Percentiles rank a stretch among this genome's conserved stretches.
Evolutionary conservation across 73 alveolate genomes (phyloP).

Genomic region (Paramecium sexaurelia): DNA sequence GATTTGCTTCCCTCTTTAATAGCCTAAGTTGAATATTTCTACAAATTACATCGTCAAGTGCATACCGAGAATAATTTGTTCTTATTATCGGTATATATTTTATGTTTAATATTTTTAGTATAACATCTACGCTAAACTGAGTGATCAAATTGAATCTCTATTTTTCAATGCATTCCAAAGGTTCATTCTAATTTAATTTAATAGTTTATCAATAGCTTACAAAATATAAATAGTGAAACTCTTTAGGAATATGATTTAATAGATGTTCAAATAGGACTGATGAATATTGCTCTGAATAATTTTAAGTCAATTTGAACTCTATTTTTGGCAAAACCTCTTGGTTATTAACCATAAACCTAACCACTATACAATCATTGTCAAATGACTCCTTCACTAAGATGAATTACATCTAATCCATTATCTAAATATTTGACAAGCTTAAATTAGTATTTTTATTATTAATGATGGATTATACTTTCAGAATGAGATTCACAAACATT

Average conservation of each 20-base stretch:
- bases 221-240: neutral
- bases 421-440: neutral
- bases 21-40: neutral
- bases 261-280: neutral
- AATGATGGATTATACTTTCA: neutral
- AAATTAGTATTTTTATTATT: neutral
- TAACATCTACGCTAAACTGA: neutral
- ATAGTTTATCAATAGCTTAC: neutral
- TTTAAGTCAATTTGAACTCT: neutral
- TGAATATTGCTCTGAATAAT: neutral
- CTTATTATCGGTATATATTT: neutral
- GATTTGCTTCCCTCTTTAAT: neutral
- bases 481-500: neutral
- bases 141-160: neutral
- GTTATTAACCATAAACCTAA: neutral
- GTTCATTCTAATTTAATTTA: neutral
- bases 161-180: neutral
- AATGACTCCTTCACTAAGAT: neutral
- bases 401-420: neutral
- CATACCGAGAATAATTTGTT: neutral
- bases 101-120: constrained; percentile 4
- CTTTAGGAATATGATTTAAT: neutral
- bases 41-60: neutral
- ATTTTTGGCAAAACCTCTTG: neutral
- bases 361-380: neutral